Percentiles rank a stretch among this genome's conserved stretches.
phyloP scores from a whole-genome alignment of 768 basidiomycete species.

The Suillus plorans region DNA sequence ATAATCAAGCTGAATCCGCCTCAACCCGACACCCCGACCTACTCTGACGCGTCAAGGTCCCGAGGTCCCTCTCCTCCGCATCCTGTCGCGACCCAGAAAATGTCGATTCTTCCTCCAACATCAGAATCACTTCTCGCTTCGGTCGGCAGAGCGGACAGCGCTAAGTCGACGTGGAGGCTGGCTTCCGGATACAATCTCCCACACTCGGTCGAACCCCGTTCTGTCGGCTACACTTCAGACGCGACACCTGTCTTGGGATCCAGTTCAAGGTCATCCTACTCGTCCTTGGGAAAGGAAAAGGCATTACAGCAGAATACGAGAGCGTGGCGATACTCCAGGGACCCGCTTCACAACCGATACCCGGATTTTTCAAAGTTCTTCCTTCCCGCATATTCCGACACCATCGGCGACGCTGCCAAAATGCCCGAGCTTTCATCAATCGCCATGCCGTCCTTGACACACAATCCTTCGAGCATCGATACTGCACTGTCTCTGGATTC shows the following conservation, averaged over 20 bases:
- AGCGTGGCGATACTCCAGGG: conserved; percentile 25
- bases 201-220: neutral
- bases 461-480: neutral
- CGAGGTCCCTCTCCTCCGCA: neutral
- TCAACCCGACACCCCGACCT: neutral
- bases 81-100: neutral
- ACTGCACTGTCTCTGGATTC: neutral
- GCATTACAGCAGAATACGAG: neutral
- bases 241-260: neutral
- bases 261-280: neutral
- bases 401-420: neutral
- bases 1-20: neutral
- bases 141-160: no score
- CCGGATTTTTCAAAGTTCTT: conserved; percentile 35
- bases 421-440: neutral
- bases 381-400: conserved; percentile 11
- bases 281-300: neutral
- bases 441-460: neutral
- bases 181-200: neutral
- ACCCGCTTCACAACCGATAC: conserved; percentile 31
- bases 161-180: neutral
- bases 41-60: neutral
- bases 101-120: no score
- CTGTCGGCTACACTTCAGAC: neutral
- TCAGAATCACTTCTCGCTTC: neutral